A percentile compares a stretch with the other conserved stretches of the same genome.
Evolutionary conservation across 83 land plant species (phyloP).

Genomic region (Picea abies): DNA sequence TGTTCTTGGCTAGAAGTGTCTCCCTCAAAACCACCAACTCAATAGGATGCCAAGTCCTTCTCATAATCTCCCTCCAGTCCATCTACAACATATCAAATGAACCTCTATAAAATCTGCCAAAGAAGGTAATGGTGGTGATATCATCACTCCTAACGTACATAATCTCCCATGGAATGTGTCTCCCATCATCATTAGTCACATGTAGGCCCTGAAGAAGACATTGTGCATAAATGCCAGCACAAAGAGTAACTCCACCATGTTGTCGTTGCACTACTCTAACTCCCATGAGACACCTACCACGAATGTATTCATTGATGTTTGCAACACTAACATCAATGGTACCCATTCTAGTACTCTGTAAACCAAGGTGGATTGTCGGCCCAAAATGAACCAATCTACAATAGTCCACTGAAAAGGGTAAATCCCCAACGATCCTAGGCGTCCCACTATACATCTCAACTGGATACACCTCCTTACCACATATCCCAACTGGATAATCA

Average conservation of each 20-base stretch:
- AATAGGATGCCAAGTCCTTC: too few relatives aligned
- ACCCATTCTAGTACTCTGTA: neutral
- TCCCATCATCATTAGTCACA: neutral
- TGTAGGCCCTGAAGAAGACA: neutral
- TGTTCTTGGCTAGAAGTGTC: too few relatives aligned
- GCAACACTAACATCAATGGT: neutral
- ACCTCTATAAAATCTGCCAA: too few relatives aligned
- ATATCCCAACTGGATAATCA: neutral
- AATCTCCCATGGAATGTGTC: conserved; percentile 3
- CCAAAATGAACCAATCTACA: neutral
- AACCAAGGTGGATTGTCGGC: neutral
- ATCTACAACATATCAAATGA: too few relatives aligned
- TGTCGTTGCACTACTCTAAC: neutral
- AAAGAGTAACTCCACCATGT: neutral
- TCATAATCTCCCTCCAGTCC: too few relatives aligned
- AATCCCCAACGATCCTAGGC: neutral
- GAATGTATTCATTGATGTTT: neutral
- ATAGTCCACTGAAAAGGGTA: neutral
- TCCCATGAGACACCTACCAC: neutral
- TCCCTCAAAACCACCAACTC: too few relatives aligned
- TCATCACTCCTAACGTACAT: neutral
- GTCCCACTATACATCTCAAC: neutral
- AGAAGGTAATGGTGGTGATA: too few relatives aligned
- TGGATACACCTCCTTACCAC: neutral
- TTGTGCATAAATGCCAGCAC: conserved; percentile 3